phyloP scores from a whole-genome alignment of 306 rosid species.

The Argentina anserina region DNA sequence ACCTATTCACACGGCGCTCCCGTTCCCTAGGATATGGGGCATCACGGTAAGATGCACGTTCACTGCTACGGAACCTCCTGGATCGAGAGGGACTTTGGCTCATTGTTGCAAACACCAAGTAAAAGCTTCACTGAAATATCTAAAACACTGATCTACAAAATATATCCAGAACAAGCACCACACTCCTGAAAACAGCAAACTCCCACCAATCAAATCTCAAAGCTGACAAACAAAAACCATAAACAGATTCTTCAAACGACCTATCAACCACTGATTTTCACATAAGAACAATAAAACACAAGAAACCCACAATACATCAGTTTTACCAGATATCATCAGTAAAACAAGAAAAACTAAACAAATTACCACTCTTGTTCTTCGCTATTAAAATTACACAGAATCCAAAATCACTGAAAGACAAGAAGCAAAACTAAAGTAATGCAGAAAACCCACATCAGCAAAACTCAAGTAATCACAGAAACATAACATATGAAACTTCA shows the following conservation, averaged over 20 bases:
- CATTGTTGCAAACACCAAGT: not conserved
- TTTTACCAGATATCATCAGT: not conserved
- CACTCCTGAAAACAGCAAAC: not conserved
- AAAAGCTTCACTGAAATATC: not conserved
- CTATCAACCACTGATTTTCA: not conserved
- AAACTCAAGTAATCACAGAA: not conserved
- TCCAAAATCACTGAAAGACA: not conserved
- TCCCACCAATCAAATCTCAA: not conserved
- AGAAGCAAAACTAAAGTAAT: not conserved
- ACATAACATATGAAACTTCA: not conserved
- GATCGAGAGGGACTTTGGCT: conserved; percentile 16
- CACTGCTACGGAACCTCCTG: conserved; percentile 19
- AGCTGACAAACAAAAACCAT: not conserved
- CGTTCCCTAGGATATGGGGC: conserved; percentile 22
- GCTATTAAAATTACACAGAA: not conserved
- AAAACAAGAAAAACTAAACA: not conserved
- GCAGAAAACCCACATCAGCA: too few species aligned
- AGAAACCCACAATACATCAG: not conserved
- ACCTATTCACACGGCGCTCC: conserved; percentile 2
- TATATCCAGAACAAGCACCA: not conserved
- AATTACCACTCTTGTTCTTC: not conserved
- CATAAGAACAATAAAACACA: not conserved
- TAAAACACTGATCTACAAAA: not conserved
- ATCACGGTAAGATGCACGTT: conserved; percentile 17
- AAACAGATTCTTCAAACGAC: not conserved